phyloP scores from a whole-genome alignment of 192 early-diverging fungal species.

The Backusella australiensis region DNA sequence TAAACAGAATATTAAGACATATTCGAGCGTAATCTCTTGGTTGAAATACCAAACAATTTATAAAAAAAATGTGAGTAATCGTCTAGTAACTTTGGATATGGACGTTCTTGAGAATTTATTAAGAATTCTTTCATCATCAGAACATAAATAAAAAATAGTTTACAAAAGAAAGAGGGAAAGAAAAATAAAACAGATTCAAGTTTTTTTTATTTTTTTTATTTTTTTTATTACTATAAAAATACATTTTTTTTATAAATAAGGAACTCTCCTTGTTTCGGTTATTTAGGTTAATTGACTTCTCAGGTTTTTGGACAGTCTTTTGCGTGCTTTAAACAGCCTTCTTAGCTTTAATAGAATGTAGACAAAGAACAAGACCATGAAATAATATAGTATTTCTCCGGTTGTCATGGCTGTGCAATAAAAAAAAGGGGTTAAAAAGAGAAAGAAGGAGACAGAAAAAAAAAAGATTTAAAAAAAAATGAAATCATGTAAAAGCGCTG shows the following conservation, averaged over 20 bases:
- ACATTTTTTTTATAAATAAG: neutral
- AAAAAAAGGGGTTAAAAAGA: neutral
- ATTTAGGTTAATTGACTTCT: neutral
- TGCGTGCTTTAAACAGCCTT: neutral
- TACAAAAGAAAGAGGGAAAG: neutral
- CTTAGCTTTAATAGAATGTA: neutral
- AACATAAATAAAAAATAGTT: neutral
- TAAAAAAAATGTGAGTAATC: neutral
- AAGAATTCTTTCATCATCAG: neutral
- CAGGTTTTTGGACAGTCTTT: neutral
- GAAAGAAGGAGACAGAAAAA: neutral
- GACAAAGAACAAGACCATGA: neutral
- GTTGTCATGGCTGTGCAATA: neutral
- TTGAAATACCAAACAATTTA: neutral
- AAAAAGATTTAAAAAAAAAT: neutral
- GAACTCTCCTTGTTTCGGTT: slow-evolving; percentile 1
- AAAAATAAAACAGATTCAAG: neutral
- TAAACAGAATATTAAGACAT: neutral
- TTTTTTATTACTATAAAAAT: neutral
- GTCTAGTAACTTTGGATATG: no score
- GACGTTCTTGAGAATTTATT: neutral
- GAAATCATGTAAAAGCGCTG: neutral
- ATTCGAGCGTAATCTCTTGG: no score
- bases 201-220: neutral
- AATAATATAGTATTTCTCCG: neutral